phyloP scores from a whole-genome alignment of 768 basidiomycete genomes.

The Trametes coccinea region DNA sequence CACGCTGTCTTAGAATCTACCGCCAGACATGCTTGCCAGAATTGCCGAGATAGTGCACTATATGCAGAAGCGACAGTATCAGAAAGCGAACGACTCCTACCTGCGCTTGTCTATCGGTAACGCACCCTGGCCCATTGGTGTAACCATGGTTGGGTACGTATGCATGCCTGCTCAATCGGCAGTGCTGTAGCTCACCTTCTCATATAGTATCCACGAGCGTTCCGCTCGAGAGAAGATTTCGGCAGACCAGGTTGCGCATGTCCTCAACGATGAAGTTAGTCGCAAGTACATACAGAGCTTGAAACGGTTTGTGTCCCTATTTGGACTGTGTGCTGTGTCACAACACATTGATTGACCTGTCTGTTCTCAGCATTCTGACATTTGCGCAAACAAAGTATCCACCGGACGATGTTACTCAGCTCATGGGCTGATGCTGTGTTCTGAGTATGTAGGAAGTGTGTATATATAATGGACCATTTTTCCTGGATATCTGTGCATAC shows the following conservation, averaged over 20 bases:
- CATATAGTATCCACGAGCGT: conserved; percentile 87
- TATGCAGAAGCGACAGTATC: conserved; percentile 96
- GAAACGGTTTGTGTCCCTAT: conserved; percentile 63
- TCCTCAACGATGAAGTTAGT: conserved; percentile 97
- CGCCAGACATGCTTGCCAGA: conserved; percentile 78
- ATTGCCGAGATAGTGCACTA: conserved; percentile 94
- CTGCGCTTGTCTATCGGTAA: conserved; percentile 96
- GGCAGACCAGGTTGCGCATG: conserved; percentile 95
- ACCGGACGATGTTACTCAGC: background rate
- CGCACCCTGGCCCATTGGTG: conserved; percentile 99
- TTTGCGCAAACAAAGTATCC: background rate
- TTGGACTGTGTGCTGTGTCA: too few species aligned
- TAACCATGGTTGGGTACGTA: conserved; percentile 96
- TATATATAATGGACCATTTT: too few species aligned
- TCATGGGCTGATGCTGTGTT: background rate
- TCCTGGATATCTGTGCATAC: too few species aligned
- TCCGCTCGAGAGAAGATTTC: conserved; percentile 98
- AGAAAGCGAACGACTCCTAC: conserved; percentile 95
- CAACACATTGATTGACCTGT: too few species aligned
- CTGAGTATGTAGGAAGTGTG: too few species aligned
- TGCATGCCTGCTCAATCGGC: background rate
- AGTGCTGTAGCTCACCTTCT: background rate
- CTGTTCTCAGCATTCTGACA: background rate
- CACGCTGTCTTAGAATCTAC: conserved; percentile 55
- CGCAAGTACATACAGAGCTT: conserved; percentile 98